phyloP scores from a whole-genome alignment of 345 rosid species.

The Corchorus olitorius region DNA sequence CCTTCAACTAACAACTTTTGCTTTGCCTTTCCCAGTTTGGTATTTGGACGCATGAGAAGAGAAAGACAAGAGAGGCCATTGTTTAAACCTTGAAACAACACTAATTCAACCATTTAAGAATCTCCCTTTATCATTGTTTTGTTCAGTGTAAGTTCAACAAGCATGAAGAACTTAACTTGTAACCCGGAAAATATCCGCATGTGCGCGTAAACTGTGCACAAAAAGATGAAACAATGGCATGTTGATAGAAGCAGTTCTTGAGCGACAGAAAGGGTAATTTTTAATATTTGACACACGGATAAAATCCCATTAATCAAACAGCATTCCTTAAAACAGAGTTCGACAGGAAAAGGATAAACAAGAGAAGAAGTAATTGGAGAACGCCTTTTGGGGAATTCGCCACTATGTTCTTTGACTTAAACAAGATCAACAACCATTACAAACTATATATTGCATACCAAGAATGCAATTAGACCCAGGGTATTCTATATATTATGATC shows the following conservation, averaged over 20 bases:
- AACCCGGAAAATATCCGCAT: too few species aligned
- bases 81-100: too few species aligned
- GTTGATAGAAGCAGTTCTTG: too few species aligned
- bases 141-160: not conserved
- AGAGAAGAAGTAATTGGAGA: slow-evolving; percentile 32
- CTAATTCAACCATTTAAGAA: too few species aligned
- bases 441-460: slow-evolving; percentile 50
- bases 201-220: too few species aligned
- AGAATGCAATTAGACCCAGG: slow-evolving; percentile 32
- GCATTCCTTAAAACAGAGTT: slow-evolving; percentile 33
- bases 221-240: too few species aligned
- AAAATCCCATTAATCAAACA: slow-evolving; percentile 35
- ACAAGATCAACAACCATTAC: slow-evolving; percentile 46
- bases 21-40: not conserved
- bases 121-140: not conserved
- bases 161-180: not conserved
- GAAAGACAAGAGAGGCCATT: too few species aligned
- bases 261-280: not conserved
- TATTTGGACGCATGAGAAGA: not conserved
- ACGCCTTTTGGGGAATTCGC: slow-evolving; percentile 43
- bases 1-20: not conserved
- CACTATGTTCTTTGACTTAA: slow-evolving; percentile 39
- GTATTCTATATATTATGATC: slow-evolving; percentile 24
- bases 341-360: slow-evolving; percentile 30
- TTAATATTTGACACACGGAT: slow-evolving; percentile 29